A percentile compares a stretch with the other conserved stretches of the same genome.
These are phyloP conservation scores for Tagetes patula DNA, from an alignment of 129 eudicot species.

Conservation along the genomic window DNA sequence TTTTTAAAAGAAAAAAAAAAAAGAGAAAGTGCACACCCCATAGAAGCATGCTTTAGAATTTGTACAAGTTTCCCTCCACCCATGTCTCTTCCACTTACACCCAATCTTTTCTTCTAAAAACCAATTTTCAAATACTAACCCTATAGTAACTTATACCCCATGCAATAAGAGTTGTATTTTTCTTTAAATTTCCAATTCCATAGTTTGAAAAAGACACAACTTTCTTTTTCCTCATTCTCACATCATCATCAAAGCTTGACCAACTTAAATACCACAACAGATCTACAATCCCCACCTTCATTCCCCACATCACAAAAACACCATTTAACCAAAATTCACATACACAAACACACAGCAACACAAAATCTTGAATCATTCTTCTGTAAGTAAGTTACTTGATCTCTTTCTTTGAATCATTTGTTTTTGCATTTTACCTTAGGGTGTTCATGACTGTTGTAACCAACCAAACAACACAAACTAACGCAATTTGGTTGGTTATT, in stretches of 20 bases:
- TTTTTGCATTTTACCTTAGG: constrained; percentile 3
- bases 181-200: neutral
- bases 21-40: constrained; percentile 12
- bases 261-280: constrained; percentile 35
- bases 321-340: constrained; percentile 26
- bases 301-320: constrained; percentile 33
- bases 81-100: constrained; percentile 31
- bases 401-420: constrained; percentile 18
- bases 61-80: constrained; percentile 46
- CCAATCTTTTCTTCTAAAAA: constrained; percentile 20
- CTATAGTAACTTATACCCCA: constrained; percentile 15
- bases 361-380: constrained; percentile 26
- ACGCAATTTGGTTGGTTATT: too few relatives aligned
- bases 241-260: constrained; percentile 37
- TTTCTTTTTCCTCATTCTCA: constrained; percentile 14
- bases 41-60: constrained; percentile 34
- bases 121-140: constrained; percentile 15
- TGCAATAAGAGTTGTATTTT: constrained; percentile 26
- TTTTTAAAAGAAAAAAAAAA: neutral
- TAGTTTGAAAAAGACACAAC: constrained; percentile 10
- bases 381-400: constrained; percentile 42
- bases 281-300: constrained; percentile 35
- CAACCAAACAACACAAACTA: too few relatives aligned
- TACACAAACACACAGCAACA: constrained; percentile 23
- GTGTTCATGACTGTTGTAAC: neutral